Evolutionary conservation across 2,329 filamentous ascomycete species (phyloP).

Genomic region (Colletotrichum cereale): DNA sequence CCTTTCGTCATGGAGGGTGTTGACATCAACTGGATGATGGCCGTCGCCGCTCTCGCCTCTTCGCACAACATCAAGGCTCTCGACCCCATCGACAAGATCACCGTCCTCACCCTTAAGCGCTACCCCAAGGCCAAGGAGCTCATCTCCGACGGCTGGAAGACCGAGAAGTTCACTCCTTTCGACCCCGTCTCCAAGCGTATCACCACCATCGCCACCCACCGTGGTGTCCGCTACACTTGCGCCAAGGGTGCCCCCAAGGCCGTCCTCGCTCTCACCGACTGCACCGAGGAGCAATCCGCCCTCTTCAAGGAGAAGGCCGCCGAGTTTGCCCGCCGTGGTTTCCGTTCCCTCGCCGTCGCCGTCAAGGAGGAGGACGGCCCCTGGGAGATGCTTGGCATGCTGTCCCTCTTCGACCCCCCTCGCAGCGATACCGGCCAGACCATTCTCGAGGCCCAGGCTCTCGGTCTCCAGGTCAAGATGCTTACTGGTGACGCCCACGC

Average conservation of each 20-base stretch:
- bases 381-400: constrained; percentile 81
- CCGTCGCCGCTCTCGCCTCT: constrained; percentile 80
- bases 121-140: constrained; percentile 85
- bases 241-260: constrained; percentile 85
- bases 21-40: constrained; percentile 89
- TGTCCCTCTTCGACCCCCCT: constrained; percentile 85
- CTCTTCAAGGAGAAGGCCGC: constrained; percentile 80
- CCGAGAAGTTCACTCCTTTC: constrained; percentile 82
- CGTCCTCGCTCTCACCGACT: constrained; percentile 76
- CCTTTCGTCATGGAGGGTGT: constrained; percentile 82
- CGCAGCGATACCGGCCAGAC: constrained; percentile 84
- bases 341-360: constrained; percentile 83
- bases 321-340: constrained; percentile 83
- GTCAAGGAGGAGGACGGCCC: constrained; percentile 82
- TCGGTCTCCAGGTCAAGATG: constrained; percentile 85
- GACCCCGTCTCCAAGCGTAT: constrained; percentile 86
- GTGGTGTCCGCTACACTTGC: constrained; percentile 78
- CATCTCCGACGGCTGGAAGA: constrained; percentile 79
- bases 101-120: constrained; percentile 79
- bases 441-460: constrained; percentile 80
- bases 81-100: constrained; percentile 85
- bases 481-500: constrained; percentile 84
- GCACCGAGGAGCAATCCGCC: constrained; percentile 72
- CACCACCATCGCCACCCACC: constrained; percentile 76
- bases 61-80: constrained; percentile 85